Percentiles rank a stretch among this genome's conserved stretches.
phyloP scores from a whole-genome alignment of 169 alveolate species.

The Perkinsus olseni region DNA sequence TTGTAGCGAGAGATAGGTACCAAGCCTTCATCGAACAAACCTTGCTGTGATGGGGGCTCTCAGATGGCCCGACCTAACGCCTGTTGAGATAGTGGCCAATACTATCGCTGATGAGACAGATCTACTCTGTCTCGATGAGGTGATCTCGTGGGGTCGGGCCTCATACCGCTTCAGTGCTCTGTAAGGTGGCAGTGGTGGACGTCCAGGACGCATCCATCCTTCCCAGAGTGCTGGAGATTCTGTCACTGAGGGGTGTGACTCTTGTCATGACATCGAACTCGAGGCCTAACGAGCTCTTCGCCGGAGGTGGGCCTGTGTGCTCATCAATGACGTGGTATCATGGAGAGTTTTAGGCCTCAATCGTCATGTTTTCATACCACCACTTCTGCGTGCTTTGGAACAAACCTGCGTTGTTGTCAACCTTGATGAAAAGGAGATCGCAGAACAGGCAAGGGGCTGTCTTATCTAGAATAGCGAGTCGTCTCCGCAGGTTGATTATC shows the following conservation, averaged over 20 bases:
- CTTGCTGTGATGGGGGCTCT: neutral
- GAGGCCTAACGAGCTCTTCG: neutral
- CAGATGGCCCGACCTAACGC: neutral
- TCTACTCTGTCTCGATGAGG: neutral
- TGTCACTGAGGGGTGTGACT: neutral
- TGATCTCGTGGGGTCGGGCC: neutral
- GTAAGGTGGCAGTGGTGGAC: neutral
- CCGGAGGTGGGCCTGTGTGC: neutral
- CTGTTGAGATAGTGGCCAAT: neutral
- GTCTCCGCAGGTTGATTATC: neutral
- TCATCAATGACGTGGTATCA: neutral
- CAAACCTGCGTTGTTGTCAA: neutral
- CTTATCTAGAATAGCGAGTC: neutral
- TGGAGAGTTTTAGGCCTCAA: neutral
- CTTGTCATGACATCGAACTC: neutral
- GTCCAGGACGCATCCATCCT: neutral
- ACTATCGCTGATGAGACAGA: neutral
- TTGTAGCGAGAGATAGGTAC: neutral
- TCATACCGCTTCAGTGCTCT: neutral
- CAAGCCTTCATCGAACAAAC: neutral
- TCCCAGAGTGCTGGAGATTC: neutral
- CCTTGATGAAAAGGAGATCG: neutral
- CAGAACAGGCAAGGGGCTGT: neutral
- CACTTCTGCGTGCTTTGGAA: neutral
- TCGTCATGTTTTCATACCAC: neutral